A percentile compares a stretch with the other conserved stretches of the same genome.
phyloP scores from a whole-genome alignment of 257 asterid genomes.

The Nicotiana tomentosiformis region DNA sequence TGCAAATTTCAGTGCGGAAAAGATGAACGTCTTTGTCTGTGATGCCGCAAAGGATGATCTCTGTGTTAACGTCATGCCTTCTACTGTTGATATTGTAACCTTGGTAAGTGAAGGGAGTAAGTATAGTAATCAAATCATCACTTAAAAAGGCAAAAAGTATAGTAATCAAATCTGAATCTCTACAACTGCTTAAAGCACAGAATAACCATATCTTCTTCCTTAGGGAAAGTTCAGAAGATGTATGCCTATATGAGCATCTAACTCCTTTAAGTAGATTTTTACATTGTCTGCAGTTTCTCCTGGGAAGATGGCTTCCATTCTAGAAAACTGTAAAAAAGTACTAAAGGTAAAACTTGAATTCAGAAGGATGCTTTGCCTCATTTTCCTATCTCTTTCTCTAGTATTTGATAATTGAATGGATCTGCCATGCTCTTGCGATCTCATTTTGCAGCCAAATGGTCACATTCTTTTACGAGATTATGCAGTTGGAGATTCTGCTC shows the following conservation, averaged over 20 bases:
- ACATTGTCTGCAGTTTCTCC: conserved; percentile 87
- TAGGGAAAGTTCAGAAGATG: neutral
- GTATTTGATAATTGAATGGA: conserved; percentile 6
- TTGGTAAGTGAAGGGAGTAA: conserved; percentile 43
- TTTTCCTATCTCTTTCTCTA: conserved; percentile 1
- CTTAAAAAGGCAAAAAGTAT: neutral
- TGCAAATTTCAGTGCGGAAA: conserved; percentile 33
- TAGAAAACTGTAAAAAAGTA: conserved; percentile 61
- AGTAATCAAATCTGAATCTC: neutral
- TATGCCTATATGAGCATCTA: conserved; percentile 10
- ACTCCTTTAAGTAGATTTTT: conserved; percentile 52
- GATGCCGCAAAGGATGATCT: conserved; percentile 72
- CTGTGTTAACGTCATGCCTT: conserved; percentile 35
- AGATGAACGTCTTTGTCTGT: conserved; percentile 51
- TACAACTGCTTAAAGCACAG: neutral
- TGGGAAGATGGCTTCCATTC: conserved; percentile 54
- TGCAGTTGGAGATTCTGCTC: conserved; percentile 74
- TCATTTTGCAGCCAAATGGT: conserved; percentile 64
- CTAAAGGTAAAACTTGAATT: conserved; percentile 44
- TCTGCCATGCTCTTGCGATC: conserved; percentile 1
- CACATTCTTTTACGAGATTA: conserved; percentile 71
- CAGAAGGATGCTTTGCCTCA: conserved; percentile 2
- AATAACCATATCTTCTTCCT: neutral
- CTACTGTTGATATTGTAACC: conserved; percentile 66
- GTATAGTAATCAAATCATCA: neutral